Evolutionary conservation across 768 basidiomycete genomes (phyloP).

Genomic region (Sarcomyxa edulis): DNA sequence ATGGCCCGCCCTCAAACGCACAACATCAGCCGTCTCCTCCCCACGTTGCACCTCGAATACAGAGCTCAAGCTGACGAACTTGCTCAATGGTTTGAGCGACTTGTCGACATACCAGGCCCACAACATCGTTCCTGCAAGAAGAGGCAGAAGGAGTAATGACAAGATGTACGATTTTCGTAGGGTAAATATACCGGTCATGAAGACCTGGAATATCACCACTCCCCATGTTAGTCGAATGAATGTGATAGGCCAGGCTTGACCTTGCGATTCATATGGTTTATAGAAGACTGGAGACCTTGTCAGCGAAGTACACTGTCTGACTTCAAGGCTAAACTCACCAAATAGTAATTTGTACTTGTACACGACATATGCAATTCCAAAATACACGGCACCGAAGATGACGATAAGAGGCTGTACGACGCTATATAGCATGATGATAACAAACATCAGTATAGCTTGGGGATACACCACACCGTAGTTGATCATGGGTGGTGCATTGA

Average conservation of each 20-base stretch:
- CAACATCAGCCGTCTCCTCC: constrained; percentile 77
- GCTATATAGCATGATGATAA: constrained; percentile 92
- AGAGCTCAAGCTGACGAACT: constrained; percentile 80
- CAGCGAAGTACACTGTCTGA: no score
- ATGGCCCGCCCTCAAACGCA: constrained; percentile 72
- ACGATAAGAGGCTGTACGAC: constrained; percentile 94
- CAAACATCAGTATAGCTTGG: constrained; percentile 93
- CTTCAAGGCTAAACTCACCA: constrained; percentile 53
- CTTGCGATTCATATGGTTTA: constrained; percentile 96
- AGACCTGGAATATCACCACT: constrained; percentile 86
- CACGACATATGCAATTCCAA: constrained; percentile 91
- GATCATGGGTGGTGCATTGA: constrained; percentile 97
- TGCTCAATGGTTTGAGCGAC: constrained; percentile 67
- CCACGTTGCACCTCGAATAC: constrained; percentile 88
- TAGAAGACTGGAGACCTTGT: constrained; percentile 63
- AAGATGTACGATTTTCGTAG: constrained; percentile 41
- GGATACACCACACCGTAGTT: constrained; percentile 98
- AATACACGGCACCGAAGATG: constrained; percentile 93
- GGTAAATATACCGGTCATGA: constrained; percentile 96
- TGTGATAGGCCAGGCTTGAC: constrained; percentile 97
- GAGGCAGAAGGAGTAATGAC: constrained; percentile 61
- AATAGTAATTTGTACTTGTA: constrained; percentile 98
- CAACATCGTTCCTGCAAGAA: constrained; percentile 66
- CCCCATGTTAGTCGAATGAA: constrained; percentile 91
- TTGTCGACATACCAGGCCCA: constrained; percentile 80